Percentiles rank a stretch among this genome's conserved stretches.
Evolutionary conservation across 2,329 filamentous ascomycete genomes (phyloP).

Genomic region (Bipolaris oryzae): DNA sequence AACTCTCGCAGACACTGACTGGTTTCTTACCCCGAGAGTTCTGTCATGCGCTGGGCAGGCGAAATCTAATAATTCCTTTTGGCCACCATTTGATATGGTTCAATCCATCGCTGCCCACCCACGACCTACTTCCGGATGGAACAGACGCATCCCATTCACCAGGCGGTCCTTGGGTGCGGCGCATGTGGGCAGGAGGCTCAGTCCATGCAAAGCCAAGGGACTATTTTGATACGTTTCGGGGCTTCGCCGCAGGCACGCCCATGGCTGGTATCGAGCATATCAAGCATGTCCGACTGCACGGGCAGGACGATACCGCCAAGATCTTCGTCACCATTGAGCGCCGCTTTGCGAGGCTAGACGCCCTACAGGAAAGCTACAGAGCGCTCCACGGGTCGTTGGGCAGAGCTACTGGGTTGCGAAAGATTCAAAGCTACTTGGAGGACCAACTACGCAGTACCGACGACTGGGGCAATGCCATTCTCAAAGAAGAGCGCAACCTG

Average conservation of each 20-base stretch:
- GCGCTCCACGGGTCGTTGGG: not conserved
- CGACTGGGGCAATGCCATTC: conserved; percentile 42
- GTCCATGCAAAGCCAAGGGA: conserved; percentile 58
- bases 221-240: conserved; percentile 11
- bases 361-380: conserved; percentile 20
- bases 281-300: conserved; percentile 57
- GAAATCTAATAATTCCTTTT: conserved; percentile 56
- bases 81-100: conserved; percentile 90
- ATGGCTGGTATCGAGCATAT: conserved; percentile 53
- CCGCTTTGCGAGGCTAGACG: conserved; percentile 48
- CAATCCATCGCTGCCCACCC: conserved; percentile 68
- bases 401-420: not conserved
- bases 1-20: conserved; percentile 60
- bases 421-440: not conserved
- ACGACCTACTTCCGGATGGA: conserved; percentile 75
- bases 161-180: conserved; percentile 70
- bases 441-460: conserved; percentile 13
- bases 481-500: conserved; percentile 66
- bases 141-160: conserved; percentile 82
- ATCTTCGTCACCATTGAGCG: conserved; percentile 67
- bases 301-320: conserved; percentile 55
- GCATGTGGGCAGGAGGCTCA: conserved; percentile 88
- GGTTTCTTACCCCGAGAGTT: conserved; percentile 28
- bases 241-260: conserved; percentile 19
- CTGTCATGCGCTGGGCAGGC: conserved; percentile 8